phyloP scores from a whole-genome alignment of 345 rosid genomes.

The Citrus sinensis region DNA sequence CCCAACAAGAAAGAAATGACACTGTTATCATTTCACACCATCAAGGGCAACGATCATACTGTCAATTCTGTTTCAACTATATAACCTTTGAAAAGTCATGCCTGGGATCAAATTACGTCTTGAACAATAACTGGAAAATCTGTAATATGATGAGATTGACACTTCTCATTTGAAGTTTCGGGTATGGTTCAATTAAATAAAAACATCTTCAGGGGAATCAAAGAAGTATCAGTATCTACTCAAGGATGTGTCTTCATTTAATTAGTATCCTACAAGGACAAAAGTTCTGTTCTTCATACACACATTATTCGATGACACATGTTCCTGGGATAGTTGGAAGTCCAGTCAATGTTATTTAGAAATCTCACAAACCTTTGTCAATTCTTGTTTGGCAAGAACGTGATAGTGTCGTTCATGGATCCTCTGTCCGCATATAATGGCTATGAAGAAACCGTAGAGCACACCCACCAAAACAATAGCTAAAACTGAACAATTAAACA shows the following conservation, averaged over 20 bases:
- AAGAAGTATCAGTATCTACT: background rate
- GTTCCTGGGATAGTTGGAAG: background rate
- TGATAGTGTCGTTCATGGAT: conserved; percentile 97
- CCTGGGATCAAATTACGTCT: background rate
- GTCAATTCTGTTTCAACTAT: background rate
- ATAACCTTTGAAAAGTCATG: background rate
- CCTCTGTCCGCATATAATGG: conserved; percentile 98
- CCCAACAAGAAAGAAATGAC: background rate
- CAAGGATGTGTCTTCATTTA: background rate
- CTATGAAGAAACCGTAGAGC: conserved; percentile 95
- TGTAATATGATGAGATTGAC: background rate
- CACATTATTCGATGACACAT: background rate
- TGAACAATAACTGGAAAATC: background rate
- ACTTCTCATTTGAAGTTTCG: background rate
- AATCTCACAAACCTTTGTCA: conserved; percentile 65
- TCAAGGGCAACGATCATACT: background rate
- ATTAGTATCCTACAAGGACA: background rate
- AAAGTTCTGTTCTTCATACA: background rate
- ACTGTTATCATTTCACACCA: background rate
- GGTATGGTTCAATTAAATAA: background rate
- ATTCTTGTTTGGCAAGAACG: conserved; percentile 96
- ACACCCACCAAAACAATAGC: conserved; percentile 96
- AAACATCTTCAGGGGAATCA: background rate
- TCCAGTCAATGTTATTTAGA: background rate
- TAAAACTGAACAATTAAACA: conserved; percentile 51